phyloP scores from a whole-genome alignment of 129 eudicot species.

The Chrysanthemum lavandulifolium region DNA sequence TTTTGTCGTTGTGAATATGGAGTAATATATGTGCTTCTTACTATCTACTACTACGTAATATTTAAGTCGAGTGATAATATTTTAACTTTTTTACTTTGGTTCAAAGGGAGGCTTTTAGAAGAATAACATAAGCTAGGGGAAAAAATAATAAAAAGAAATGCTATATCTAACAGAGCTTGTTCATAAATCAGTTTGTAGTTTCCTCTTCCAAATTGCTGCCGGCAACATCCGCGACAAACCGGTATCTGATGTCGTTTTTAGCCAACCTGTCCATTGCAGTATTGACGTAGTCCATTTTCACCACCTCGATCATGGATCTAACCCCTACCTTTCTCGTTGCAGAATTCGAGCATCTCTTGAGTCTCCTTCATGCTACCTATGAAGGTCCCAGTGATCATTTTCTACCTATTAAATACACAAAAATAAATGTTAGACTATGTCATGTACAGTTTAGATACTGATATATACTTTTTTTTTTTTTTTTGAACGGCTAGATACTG shows the following conservation, averaged over 20 bases:
- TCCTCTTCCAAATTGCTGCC: slow-evolving; percentile 66
- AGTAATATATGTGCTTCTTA: too few relatives aligned
- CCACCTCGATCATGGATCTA: slow-evolving; percentile 70
- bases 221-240: slow-evolving; percentile 93
- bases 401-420: slow-evolving; percentile 45
- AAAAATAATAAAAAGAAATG: too few relatives aligned
- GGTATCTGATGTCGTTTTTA: slow-evolving; percentile 86
- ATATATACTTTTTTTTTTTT: too few relatives aligned
- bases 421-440: neutral
- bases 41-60: too few relatives aligned
- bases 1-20: too few relatives aligned
- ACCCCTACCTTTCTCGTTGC: slow-evolving; percentile 58
- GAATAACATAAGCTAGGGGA: too few relatives aligned
- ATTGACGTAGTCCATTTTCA: slow-evolving; percentile 85
- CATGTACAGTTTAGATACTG: neutral
- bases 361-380: slow-evolving; percentile 94
- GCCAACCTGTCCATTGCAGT: slow-evolving; percentile 81
- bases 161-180: too few relatives aligned
- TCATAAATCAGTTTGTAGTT: neutral
- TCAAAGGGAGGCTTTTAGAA: too few relatives aligned
- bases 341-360: slow-evolving; percentile 82
- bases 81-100: too few relatives aligned
- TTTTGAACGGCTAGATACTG: too few relatives aligned
- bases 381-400: slow-evolving; percentile 84
- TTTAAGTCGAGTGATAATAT: too few relatives aligned